These are phyloP conservation scores for Puccinia coronata DNA, from an alignment of 1,284 basidiomycete species.

Conservation along the genomic window DNA sequence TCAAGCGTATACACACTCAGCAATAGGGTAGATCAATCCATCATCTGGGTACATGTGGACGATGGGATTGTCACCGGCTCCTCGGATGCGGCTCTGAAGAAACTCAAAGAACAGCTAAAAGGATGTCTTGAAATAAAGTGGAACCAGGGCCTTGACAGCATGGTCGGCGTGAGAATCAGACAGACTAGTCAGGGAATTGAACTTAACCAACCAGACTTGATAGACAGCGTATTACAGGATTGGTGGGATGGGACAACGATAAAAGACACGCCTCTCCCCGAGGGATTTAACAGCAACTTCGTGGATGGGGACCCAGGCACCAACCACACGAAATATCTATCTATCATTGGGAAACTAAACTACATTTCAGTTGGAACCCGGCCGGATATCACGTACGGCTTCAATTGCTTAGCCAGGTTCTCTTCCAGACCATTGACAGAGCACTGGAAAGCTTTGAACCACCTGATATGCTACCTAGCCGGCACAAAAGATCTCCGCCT, in stretches of 20 bases:
- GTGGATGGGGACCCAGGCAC: too few relatives aligned
- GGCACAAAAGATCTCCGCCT: too few relatives aligned
- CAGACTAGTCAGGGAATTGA: too few relatives aligned
- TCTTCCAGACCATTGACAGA: too few relatives aligned
- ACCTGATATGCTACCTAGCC: background rate
- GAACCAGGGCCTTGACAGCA: background rate
- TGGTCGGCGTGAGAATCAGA: background rate
- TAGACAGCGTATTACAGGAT: background rate
- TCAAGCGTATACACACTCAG: background rate
- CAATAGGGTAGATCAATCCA: too few relatives aligned
- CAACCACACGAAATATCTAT: too few relatives aligned
- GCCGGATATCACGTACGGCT: slow-evolving; percentile 5
- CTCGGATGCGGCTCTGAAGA: background rate
- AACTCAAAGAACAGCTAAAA: background rate
- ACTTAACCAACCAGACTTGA: background rate
- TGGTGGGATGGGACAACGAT: background rate
- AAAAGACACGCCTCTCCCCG: too few relatives aligned
- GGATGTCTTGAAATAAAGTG: background rate
- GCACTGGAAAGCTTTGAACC: background rate
- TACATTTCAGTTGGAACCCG: too few relatives aligned
- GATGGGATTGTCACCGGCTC: background rate
- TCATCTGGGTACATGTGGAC: slow-evolving; percentile 17
- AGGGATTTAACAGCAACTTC: too few relatives aligned
- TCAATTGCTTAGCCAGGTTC: slow-evolving; percentile 26
- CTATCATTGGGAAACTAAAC: too few relatives aligned